These are phyloP conservation scores for Otatea glauca DNA, from an alignment of 176 grass and related monocot species.

Conservation along the genomic window DNA sequence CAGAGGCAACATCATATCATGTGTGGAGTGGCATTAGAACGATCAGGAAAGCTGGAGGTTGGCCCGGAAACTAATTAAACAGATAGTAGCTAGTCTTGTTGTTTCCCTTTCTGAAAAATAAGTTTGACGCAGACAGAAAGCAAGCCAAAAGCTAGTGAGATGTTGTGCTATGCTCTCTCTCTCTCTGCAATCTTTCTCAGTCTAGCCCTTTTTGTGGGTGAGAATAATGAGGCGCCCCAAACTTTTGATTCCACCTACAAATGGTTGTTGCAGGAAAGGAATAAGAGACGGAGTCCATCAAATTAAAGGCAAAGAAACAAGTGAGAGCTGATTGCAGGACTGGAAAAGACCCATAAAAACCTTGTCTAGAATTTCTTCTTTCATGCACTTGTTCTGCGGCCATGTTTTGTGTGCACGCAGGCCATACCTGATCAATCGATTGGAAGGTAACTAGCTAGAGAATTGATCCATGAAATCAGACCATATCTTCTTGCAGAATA, in stretches of 20 bases:
- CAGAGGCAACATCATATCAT: not conserved
- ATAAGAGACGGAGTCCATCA: not conserved
- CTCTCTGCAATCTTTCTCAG: not conserved
- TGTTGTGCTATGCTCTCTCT: not conserved
- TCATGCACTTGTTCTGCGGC: no score
- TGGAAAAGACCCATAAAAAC: not conserved
- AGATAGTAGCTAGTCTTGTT: not conserved
- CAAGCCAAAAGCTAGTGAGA: not conserved
- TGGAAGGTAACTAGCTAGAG: not conserved
- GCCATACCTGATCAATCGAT: no score
- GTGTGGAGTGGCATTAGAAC: not conserved
- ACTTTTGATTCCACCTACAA: not conserved
- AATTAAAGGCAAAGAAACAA: not conserved
- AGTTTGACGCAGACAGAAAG: constrained; percentile 29
- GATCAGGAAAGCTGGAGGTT: not conserved
- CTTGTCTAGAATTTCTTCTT: not conserved
- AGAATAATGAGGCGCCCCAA: not conserved
- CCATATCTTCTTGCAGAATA: not conserved
- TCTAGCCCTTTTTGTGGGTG: not conserved
- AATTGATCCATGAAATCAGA: not conserved
- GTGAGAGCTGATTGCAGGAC: not conserved
- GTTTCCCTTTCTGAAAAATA: constrained; percentile 39
- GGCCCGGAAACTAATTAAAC: not conserved
- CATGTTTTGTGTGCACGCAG: no score
- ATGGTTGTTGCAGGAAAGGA: not conserved